Base-by-base conservation (phyloP, 2,329 filamentous ascomycete species). In the Xylaria sp. region DNA sequence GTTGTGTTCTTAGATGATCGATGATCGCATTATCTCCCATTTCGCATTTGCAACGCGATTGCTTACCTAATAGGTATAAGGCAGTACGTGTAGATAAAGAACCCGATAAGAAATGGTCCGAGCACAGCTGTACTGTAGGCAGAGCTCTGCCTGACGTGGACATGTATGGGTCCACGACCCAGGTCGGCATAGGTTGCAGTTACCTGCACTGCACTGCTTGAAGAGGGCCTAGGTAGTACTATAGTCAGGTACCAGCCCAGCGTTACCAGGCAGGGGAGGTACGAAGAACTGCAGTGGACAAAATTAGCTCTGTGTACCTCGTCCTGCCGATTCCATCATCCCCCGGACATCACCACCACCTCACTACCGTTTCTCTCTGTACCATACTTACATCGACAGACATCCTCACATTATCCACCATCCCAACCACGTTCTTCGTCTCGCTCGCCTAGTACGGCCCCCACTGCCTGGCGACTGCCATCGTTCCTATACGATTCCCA, bases 121-220 rank as follows among this genome's bases (percentile, higher is more conserved):
- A 25, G 23, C 23, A 25, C 23, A 25, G 23, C 23, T 25, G 23
- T 18, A 23, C 20, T 50, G 48, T 48, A 58, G 58, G 62, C 58
- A 69, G 66, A 66, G 63, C 58, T 69, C 62, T 62, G 52, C 52
- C 58, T 69, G 66, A 68, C 54, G 50, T 63, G 50, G 62, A 68
- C 56, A 58, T 25, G 34, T 12, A 12, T 41, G 55, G 55, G 20
- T 56, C 52, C 13, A 15, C 34, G n/a, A 23, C 52, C 52, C 7
- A 57, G 4, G 3, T 44, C 9, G 20, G n/a, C 13, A 20, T 52
- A 52, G 25, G 23, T 18, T 13, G 7, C 23, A 28, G 15, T 51
- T 12, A 7, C 48, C 48, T 25, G 25, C 18, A 28, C 28, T 28
- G 5, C 3, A 28, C 28, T 28, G 28, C 28, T 28, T 2, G 3